Percentiles rank a stretch among this genome's conserved stretches.
These are phyloP conservation scores for Talaromyces sp. DNA, from an alignment of 2,329 filamentous ascomycete species.

Conservation along the genomic window DNA sequence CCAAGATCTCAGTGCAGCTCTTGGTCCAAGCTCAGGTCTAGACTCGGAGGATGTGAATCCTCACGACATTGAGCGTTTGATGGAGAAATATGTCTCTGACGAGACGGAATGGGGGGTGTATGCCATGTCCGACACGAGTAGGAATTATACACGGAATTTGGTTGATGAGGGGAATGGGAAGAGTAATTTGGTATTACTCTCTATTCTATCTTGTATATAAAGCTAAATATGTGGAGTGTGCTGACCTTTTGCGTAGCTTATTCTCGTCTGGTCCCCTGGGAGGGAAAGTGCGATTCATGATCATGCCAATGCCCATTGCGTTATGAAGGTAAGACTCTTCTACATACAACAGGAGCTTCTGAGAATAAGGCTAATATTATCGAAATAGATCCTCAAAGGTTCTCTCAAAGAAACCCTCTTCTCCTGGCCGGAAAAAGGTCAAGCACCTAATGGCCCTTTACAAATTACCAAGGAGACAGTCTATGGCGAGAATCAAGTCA, in stretches of 20 bases:
- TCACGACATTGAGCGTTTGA: slow-evolving; percentile 66
- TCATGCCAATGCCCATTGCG: slow-evolving; percentile 82
- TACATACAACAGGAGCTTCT: not conserved
- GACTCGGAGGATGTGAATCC: slow-evolving; percentile 80
- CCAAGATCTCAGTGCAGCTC: slow-evolving; percentile 66
- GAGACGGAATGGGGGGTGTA: slow-evolving; percentile 71
- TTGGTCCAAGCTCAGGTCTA: slow-evolving; percentile 79
- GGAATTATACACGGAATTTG: slow-evolving; percentile 81
- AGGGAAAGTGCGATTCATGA: slow-evolving; percentile 85
- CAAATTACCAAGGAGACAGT: slow-evolving; percentile 64
- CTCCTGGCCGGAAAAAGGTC: slow-evolving; percentile 60
- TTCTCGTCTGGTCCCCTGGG: slow-evolving; percentile 85
- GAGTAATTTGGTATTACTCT: slow-evolving; percentile 63
- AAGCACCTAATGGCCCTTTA: slow-evolving; percentile 56
- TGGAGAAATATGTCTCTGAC: slow-evolving; percentile 70
- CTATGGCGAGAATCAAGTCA: slow-evolving; percentile 67
- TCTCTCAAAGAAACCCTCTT: slow-evolving; percentile 79
- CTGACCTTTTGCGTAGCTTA: slow-evolving; percentile 55
- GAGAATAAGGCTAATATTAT: not conserved
- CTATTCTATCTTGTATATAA: not conserved
- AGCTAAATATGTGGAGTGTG: not conserved
- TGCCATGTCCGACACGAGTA: slow-evolving; percentile 67
- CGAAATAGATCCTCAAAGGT: slow-evolving; percentile 67
- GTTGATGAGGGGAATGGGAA: slow-evolving; percentile 87
- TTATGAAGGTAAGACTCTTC: slow-evolving; percentile 65